These are phyloP conservation scores for Heliosperma pusillum DNA, from an alignment of 148 eudicot species.

Conservation along the genomic window DNA sequence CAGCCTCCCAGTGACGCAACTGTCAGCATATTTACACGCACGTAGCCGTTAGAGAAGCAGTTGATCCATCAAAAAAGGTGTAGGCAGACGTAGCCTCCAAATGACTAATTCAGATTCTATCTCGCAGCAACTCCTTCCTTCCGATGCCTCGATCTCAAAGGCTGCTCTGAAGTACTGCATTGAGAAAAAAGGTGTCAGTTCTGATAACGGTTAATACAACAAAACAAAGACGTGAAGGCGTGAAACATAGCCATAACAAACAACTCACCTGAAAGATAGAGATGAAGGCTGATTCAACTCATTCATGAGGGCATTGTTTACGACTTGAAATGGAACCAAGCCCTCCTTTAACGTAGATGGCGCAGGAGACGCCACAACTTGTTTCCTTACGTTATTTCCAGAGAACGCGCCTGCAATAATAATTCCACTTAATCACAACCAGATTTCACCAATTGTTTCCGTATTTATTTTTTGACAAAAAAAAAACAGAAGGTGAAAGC, in stretches of 20 bases:
- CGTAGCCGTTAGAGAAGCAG: slow-evolving; percentile 6
- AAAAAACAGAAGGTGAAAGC: slow-evolving; percentile 4
- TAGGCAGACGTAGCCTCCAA: slow-evolving; percentile 8
- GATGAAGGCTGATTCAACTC: slow-evolving; percentile 30
- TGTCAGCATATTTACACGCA: slow-evolving; percentile 22
- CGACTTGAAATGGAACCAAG: slow-evolving; percentile 40
- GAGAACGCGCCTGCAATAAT: slow-evolving; percentile 44
- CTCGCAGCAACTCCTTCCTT: slow-evolving; percentile 25
- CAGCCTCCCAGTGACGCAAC: slow-evolving; percentile 9
- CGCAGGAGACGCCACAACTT: slow-evolving; percentile 44
- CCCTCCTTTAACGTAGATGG: slow-evolving; percentile 40
- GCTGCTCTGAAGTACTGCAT: slow-evolving; percentile 36
- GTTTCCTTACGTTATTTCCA: slow-evolving; percentile 23
- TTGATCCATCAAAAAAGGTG: slow-evolving; percentile 9
- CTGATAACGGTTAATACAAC: neutral
- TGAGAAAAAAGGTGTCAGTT: neutral
- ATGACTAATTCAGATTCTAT: slow-evolving; percentile 7
- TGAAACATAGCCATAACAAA: neutral
- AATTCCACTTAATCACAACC: slow-evolving; percentile 5
- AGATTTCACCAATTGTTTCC: neutral
- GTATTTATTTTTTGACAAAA: too few relatives aligned
- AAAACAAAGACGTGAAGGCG: neutral
- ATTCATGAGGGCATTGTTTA: slow-evolving; percentile 27
- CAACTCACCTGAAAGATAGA: slow-evolving; percentile 31
- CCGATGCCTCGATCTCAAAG: slow-evolving; percentile 20